Percentiles rank a stretch among this genome's conserved stretches.
These are phyloP conservation scores for Malus hybrid DNA, from an alignment of 331 rosid genomes.

Conservation along the genomic window DNA sequence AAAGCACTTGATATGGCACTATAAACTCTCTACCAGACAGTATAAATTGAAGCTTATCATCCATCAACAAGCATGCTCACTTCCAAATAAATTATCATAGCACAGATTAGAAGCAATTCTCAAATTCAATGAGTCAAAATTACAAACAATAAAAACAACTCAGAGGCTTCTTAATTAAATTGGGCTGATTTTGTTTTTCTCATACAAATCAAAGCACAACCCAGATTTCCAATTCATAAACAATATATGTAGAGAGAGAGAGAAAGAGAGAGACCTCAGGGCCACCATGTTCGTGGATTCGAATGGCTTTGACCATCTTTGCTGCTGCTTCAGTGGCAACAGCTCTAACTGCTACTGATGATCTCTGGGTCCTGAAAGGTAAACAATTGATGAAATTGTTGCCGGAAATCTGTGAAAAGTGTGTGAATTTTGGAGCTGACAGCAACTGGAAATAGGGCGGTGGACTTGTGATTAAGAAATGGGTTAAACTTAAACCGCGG, in stretches of 20 bases:
- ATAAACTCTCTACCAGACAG: background rate
- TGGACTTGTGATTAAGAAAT: background rate
- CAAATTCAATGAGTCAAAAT: background rate
- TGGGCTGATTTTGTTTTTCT: too few relatives aligned
- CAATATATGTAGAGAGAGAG: background rate
- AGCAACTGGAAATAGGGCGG: background rate
- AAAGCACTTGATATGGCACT: background rate
- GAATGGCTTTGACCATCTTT: conserved; percentile 69
- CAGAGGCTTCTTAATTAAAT: background rate
- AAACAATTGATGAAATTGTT: background rate
- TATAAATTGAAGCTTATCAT: background rate
- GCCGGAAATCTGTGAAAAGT: background rate
- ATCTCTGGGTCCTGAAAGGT: background rate
- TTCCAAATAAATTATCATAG: too few relatives aligned
- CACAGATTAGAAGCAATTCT: background rate
- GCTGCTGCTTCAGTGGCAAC: conserved; percentile 16
- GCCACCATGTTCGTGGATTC: conserved; percentile 71
- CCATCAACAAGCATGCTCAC: background rate
- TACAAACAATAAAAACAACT: background rate
- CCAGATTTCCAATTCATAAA: background rate
- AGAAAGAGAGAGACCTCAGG: conserved; percentile 51
- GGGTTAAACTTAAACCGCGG: background rate
- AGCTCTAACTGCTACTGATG: conserved; percentile 5
- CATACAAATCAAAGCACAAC: background rate
- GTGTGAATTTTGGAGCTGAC: background rate